phyloP scores from a whole-genome alignment of 768 basidiomycete genomes.

The Macrolepiota fuliginosa region DNA sequence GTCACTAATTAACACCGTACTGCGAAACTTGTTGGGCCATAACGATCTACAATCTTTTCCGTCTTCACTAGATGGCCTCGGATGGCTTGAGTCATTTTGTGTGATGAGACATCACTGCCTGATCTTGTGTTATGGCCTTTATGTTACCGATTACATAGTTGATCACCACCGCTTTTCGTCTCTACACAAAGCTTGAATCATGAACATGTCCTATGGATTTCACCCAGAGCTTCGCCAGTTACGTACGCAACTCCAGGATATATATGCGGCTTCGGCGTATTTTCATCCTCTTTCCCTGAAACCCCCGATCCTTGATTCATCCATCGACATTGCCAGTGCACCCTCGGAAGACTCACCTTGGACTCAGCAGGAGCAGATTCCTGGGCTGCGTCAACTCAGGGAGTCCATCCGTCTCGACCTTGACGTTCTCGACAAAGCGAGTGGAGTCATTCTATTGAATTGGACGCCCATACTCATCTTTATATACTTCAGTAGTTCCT shows the following conservation, averaged over 20 bases:
- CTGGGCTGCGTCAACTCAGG: constrained; percentile 44
- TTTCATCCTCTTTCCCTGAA: constrained; percentile 35
- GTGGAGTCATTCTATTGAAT: constrained; percentile 9
- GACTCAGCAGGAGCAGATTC: constrained; percentile 40
- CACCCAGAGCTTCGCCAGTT: constrained; percentile 33
- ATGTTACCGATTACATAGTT: background rate
- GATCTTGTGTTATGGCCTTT: background rate
- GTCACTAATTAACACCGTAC: too few relatives aligned
- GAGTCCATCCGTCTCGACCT: constrained; percentile 45
- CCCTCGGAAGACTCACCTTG: constrained; percentile 38
- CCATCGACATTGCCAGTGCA: constrained; percentile 29
- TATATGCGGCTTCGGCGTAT: constrained; percentile 33
- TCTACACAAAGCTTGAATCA: background rate
- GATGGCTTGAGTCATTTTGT: background rate
- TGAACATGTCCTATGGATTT: constrained; percentile 6
- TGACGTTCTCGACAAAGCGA: constrained; percentile 43
- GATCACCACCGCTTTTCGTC: background rate
- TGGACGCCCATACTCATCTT: constrained; percentile 10
- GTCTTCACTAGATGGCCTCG: background rate
- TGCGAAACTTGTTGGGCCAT: too few relatives aligned
- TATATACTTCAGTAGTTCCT: constrained; percentile 58
- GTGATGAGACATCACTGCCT: background rate
- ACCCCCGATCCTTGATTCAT: constrained; percentile 48
- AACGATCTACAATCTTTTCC: too few relatives aligned
- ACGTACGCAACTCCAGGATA: constrained; percentile 26